phyloP scores from a whole-genome alignment of 2,329 filamentous ascomycete species.

The Gnomoniopsis smithogilvyi region DNA sequence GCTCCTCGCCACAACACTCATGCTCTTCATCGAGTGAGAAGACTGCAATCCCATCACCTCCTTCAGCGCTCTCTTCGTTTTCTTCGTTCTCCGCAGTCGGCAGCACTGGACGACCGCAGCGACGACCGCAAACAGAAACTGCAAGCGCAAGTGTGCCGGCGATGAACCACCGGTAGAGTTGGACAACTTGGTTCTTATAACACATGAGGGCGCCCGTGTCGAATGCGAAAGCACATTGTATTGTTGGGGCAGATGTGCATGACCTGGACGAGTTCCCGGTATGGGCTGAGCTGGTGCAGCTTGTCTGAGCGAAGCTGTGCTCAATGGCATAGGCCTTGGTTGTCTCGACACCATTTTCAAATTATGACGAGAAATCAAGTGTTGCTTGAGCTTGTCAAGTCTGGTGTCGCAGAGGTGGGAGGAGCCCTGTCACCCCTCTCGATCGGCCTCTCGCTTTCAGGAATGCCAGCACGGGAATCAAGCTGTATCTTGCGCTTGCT shows the following conservation, averaged over 20 bases:
- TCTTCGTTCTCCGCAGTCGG: slow-evolving; percentile 44
- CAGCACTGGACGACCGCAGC: slow-evolving; percentile 49
- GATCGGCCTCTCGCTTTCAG: not conserved
- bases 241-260: slow-evolving; percentile 36
- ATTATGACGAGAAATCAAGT: slow-evolving; percentile 16
- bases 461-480: not conserved
- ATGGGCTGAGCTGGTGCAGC: slow-evolving; percentile 35
- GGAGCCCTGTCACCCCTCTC: not conserved
- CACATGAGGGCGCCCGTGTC: slow-evolving; percentile 42
- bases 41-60: not conserved
- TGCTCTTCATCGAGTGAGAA: not conserved
- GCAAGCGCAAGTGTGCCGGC: slow-evolving; percentile 43
- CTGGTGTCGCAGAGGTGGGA: no score
- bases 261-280: slow-evolving; percentile 27
- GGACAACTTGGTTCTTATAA: slow-evolving; percentile 35
- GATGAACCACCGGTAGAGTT: slow-evolving; percentile 44
- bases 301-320: slow-evolving; percentile 30
- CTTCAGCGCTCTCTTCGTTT: slow-evolving; percentile 28
- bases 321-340: slow-evolving; percentile 34
- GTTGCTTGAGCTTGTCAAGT: slow-evolving; percentile 16
- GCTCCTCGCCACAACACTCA: no score
- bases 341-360: slow-evolving; percentile 16
- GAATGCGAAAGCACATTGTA: slow-evolving; percentile 39
- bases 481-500: not conserved
- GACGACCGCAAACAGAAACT: slow-evolving; percentile 34